Evolutionary conservation across 108 stramenopile genomes (phyloP).

Genomic region (Nannochloropsis gaditana): DNA sequence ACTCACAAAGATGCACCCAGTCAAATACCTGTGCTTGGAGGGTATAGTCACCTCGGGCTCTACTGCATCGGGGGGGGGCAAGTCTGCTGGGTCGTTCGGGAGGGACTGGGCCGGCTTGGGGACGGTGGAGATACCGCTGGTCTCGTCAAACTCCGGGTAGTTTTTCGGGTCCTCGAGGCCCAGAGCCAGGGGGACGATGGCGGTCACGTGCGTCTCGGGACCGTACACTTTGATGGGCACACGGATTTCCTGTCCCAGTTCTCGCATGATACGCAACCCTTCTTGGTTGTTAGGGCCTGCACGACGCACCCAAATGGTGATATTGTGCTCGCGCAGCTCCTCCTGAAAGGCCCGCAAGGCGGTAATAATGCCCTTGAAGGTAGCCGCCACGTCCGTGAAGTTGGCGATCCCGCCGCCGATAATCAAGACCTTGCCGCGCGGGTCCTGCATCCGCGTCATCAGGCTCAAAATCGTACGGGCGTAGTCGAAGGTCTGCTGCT

Average conservation of each 20-base stretch:
- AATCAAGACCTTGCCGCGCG: slow-evolving; percentile 64
- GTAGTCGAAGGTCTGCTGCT: slow-evolving; percentile 79
- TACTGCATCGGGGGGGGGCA: slow-evolving; percentile 42
- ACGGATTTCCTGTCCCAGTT: slow-evolving; percentile 58
- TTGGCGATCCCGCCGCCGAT: slow-evolving; percentile 87
- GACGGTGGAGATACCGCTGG: background rate
- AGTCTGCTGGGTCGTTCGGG: background rate
- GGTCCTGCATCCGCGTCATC: slow-evolving; percentile 67
- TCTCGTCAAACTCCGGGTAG: slow-evolving; percentile 67
- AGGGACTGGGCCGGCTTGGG: slow-evolving; percentile 27
- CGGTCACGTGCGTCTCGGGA: slow-evolving; percentile 79
- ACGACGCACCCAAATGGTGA: slow-evolving; percentile 74
- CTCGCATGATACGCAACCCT: slow-evolving; percentile 71
- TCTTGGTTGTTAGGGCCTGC: slow-evolving; percentile 86
- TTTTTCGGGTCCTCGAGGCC: slow-evolving; percentile 57
- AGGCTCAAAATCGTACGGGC: slow-evolving; percentile 73
- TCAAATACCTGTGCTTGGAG: slow-evolving; percentile 24
- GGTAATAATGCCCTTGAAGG: slow-evolving; percentile 79
- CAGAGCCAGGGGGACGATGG: slow-evolving; percentile 72
- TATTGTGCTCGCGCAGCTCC: slow-evolving; percentile 59
- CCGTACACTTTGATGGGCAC: slow-evolving; percentile 75
- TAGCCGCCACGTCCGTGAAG: slow-evolving; percentile 87
- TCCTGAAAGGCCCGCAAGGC: slow-evolving; percentile 65
- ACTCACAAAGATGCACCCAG: background rate
- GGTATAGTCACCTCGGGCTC: slow-evolving; percentile 34